These are phyloP conservation scores for Ophiognomonia clavigignenti-juglandacearum DNA, from an alignment of 2,329 filamentous ascomycete species.

Conservation along the genomic window DNA sequence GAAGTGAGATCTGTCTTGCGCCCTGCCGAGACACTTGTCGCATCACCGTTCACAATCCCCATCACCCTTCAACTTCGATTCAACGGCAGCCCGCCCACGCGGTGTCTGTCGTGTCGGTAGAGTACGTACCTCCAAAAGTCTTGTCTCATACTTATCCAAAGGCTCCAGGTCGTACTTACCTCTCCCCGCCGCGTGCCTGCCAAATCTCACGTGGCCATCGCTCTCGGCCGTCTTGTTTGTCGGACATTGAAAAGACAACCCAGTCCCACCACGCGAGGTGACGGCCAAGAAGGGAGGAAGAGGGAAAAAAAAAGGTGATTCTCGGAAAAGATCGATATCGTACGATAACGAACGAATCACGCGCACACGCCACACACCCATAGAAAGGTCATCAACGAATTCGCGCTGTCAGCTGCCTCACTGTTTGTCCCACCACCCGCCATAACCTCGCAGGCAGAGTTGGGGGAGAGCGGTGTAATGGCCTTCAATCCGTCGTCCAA, in stretches of 20 bases:
- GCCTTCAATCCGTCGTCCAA: conserved; percentile 21
- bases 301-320: not conserved
- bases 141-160: not conserved
- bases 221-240: conserved; percentile 1
- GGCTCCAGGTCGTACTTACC: not conserved
- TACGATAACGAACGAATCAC: not conserved
- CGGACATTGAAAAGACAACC: conserved; percentile 12
- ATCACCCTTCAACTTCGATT: not conserved
- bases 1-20: conserved; percentile 8
- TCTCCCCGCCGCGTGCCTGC: not conserved
- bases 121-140: not conserved
- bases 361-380: not conserved
- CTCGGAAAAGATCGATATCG: not conserved
- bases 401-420: not conserved
- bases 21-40: conserved; percentile 1
- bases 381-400: too few species aligned
- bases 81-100: not conserved
- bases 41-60: not conserved
- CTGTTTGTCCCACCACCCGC: not conserved
- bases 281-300: not conserved
- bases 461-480: conserved; percentile 27
- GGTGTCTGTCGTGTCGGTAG: too few species aligned
- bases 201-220: not conserved
- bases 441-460: not conserved
- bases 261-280: conserved; percentile 5